Conservation (phyloP, 2,329 filamentous ascomycete genomes). For the Rachicladosporium sp. region DNA sequence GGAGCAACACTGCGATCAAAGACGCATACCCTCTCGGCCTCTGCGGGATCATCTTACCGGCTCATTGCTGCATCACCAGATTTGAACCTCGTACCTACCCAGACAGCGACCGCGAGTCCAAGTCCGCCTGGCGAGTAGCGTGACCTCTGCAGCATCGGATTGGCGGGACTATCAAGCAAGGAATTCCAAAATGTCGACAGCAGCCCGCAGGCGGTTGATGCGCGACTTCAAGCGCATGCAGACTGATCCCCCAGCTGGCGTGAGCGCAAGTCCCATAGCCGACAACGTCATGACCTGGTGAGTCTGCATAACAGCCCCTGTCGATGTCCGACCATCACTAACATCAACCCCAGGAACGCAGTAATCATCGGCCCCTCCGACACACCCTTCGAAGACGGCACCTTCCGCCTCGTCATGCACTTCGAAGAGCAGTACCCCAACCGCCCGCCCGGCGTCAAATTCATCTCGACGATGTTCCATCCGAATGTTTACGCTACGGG, state of each 20-base stretch:
- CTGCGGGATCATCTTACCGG: too few species aligned
- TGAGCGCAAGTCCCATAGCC: constrained; percentile 89
- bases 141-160: too few species aligned
- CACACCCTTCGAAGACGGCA: constrained; percentile 96
- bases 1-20: too few species aligned
- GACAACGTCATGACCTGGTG: constrained; percentile 98
- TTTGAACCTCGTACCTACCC: too few species aligned
- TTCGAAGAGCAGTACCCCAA: constrained; percentile 99
- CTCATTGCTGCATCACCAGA: too few species aligned
- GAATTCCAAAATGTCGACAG: constrained; percentile 61
- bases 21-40: too few species aligned
- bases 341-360: constrained; percentile 60
- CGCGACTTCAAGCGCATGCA: constrained; percentile 99
- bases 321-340: too few species aligned
- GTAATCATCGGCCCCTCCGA: constrained; percentile 96
- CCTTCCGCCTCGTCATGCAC: constrained; percentile 95
- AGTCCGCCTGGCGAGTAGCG: too few species aligned
- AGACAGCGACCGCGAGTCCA: too few species aligned
- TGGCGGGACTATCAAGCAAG: not conserved
- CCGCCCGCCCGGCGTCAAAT: constrained; percentile 94
- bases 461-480: constrained; percentile 98
- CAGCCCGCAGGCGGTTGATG: constrained; percentile 91
- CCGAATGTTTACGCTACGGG: constrained; percentile 97
- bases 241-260: constrained; percentile 91
- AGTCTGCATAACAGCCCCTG: not conserved